Percentiles rank a stretch among this genome's conserved stretches.
These are phyloP conservation scores for Kwoniella pini DNA, from an alignment of 768 basidiomycete species.

Conservation along the genomic window DNA sequence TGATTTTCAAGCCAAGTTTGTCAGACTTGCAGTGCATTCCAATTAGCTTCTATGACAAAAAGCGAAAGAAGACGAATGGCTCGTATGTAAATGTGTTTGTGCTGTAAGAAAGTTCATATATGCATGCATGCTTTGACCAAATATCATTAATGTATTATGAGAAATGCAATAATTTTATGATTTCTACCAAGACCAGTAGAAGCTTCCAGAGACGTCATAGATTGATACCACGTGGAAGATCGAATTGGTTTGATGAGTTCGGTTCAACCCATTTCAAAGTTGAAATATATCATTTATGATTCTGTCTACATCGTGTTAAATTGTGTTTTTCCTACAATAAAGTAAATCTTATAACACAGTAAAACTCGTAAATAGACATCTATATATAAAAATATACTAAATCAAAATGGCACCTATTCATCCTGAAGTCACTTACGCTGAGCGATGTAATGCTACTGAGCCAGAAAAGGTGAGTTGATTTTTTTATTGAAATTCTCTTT, in stretches of 20 bases:
- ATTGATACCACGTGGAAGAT: conserved; percentile 4
- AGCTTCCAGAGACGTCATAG: conserved; percentile 20
- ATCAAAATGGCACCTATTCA: conserved; percentile 57
- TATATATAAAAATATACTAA: not conserved
- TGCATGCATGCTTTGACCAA: no score
- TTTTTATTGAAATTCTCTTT: no score
- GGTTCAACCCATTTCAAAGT: conserved; percentile 1
- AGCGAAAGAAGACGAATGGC: not conserved
- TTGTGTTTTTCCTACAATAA: not conserved
- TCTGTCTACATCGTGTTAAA: conserved; percentile 1
- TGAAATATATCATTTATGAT: not conserved
- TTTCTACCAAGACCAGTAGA: not conserved
- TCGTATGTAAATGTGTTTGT: not conserved
- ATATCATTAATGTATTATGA: no score
- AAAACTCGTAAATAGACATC: not conserved
- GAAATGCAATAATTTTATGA: no score
- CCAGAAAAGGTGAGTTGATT: conserved; percentile 65
- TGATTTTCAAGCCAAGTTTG: not conserved
- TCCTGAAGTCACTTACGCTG: conserved; percentile 94
- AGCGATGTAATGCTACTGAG: conserved; percentile 71
- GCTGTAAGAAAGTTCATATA: no score
- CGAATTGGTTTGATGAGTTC: not conserved
- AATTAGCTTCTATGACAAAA: not conserved
- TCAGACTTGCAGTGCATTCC: not conserved
- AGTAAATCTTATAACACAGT: no score